phyloP scores from a whole-genome alignment of 768 basidiomycete genomes.

The Leccinum olivaceopallidum region DNA sequence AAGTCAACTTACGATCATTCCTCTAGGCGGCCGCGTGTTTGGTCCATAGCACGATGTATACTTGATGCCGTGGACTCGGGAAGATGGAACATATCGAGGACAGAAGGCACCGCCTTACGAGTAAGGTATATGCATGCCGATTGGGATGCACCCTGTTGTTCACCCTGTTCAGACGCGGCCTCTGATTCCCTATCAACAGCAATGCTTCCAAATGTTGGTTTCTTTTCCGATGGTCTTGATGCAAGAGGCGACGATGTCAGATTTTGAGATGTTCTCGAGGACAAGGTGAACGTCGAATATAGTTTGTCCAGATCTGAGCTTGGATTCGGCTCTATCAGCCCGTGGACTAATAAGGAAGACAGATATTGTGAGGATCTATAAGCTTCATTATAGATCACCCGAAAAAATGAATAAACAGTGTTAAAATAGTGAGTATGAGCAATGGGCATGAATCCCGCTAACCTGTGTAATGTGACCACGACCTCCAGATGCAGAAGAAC shows the following conservation, averaged over 20 bases:
- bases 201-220: not conserved
- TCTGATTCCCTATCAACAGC: conserved; percentile 3
- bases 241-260: conserved; percentile 10
- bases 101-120: conserved; percentile 51
- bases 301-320: conserved; percentile 56
- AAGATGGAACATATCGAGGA: conserved; percentile 49
- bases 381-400: conserved; percentile 39
- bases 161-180: not conserved
- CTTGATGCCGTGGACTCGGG: conserved; percentile 46
- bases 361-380: conserved; percentile 73
- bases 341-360: conserved; percentile 54
- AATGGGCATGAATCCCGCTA: conserved; percentile 5
- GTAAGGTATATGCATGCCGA: conserved; percentile 45
- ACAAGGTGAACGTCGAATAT: conserved; percentile 41
- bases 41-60: conserved; percentile 65
- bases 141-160: conserved; percentile 2
- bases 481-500: conserved; percentile 83
- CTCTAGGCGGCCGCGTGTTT: conserved; percentile 41
- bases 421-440: not conserved
- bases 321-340: conserved; percentile 55
- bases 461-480: conserved; percentile 87
- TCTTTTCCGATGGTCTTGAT: conserved; percentile 13
- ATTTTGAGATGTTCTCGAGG: conserved; percentile 13
- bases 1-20: conserved; percentile 7
- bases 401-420: not conserved